Conservation (phyloP, 352 stramenopile genomes). For the Blastocystis sp. region DNA sequence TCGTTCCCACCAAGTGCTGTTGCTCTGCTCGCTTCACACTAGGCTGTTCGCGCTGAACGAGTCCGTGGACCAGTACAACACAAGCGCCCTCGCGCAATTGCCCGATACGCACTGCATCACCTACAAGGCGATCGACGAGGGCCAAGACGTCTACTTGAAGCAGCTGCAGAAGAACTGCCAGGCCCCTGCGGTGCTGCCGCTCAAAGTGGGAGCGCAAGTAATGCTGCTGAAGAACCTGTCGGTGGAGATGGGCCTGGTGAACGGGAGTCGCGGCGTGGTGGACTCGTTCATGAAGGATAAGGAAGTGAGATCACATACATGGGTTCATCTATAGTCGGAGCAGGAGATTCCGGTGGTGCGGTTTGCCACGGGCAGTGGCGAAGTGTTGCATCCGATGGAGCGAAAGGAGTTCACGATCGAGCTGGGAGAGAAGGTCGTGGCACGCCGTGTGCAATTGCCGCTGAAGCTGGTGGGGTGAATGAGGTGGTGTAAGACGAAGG, state of each 20-base stretch:
- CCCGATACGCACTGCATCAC: neutral
- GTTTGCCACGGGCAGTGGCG: neutral
- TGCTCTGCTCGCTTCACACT: neutral
- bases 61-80: conserved; percentile 46
- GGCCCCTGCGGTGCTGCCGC: conserved; percentile 3
- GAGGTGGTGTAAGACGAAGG: conserved; percentile 63
- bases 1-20: conserved; percentile 37
- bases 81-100: neutral
- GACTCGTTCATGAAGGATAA: conserved; percentile 73
- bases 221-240: conserved; percentile 92
- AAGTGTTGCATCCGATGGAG: neutral
- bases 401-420: conserved; percentile 49
- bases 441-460: conserved; percentile 33
- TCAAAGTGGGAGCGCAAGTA: conserved; percentile 77
- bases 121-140: conserved; percentile 19
- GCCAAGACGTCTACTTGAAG: neutral
- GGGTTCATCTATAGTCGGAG: neutral
- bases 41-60: conserved; percentile 52
- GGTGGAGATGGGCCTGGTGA: conserved; percentile 81
- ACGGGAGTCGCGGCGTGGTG: conserved; percentile 86
- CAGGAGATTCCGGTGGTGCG: conserved; percentile 4
- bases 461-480: conserved; percentile 10
- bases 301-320: neutral
- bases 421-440: conserved; percentile 19
- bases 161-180: conserved; percentile 66